A percentile compares a stretch with the other conserved stretches of the same genome.
Conservation (phyloP, 805 yeast species). For the Naumovozyma dairenensis region DNA sequence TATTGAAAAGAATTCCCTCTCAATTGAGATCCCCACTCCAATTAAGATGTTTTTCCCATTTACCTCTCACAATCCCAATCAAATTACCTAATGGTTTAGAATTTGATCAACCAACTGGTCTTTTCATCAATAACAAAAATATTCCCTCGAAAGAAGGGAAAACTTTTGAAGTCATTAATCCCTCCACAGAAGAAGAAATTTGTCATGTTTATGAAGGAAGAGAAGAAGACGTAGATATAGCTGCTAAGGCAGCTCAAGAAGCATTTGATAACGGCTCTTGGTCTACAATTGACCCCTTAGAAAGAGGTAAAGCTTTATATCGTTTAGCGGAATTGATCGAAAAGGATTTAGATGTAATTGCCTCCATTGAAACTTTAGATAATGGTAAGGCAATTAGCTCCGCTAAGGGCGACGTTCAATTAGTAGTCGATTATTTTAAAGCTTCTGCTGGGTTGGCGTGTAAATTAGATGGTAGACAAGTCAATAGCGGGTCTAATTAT, state of each 20-base stretch:
- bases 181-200: constrained; percentile 63
- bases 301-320: constrained; percentile 50
- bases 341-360: constrained; percentile 59
- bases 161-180: constrained; percentile 55
- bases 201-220: constrained; percentile 57
- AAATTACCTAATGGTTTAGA: constrained; percentile 60
- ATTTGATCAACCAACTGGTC: constrained; percentile 69
- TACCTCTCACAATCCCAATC: constrained; percentile 39
- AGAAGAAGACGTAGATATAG: constrained; percentile 67
- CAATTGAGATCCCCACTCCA: constrained; percentile 1
- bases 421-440: constrained; percentile 62
- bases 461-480: constrained; percentile 47
- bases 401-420: constrained; percentile 67
- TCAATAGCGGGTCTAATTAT: constrained; percentile 55
- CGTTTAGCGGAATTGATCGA: constrained; percentile 77
- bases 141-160: constrained; percentile 48
- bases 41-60: constrained; percentile 23
- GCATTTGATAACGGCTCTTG: constrained; percentile 62
- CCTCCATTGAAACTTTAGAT: constrained; percentile 78
- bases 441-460: constrained; percentile 81
- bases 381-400: constrained; percentile 77
- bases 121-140: constrained; percentile 68
- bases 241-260: constrained; percentile 73
- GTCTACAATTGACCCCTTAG: constrained; percentile 59
- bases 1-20: constrained; percentile 3